phyloP scores from a whole-genome alignment of 805 yeast genomes.

The Ogataea thermomethanolica region DNA sequence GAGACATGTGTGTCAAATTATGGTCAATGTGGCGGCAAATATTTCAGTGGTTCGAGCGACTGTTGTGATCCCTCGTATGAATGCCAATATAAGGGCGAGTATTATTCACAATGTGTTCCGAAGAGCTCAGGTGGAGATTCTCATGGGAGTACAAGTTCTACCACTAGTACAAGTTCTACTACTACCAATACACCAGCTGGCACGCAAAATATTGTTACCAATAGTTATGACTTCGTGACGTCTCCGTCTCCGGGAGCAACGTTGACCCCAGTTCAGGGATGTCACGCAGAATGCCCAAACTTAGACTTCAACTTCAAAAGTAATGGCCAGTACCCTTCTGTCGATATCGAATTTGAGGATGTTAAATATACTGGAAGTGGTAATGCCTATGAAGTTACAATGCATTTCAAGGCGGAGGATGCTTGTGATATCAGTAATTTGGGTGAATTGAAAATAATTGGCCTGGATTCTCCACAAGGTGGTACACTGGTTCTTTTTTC shows the following conservation, averaged over 20 bases:
- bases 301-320: slow-evolving; percentile 16
- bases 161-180: too few relatives aligned
- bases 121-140: too few relatives aligned
- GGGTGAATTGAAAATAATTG: slow-evolving; percentile 29
- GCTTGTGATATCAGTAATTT: slow-evolving; percentile 17
- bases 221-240: slow-evolving; percentile 9
- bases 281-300: slow-evolving; percentile 12
- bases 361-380: slow-evolving; percentile 8
- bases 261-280: background rate
- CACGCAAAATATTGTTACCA: background rate
- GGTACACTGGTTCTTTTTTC: slow-evolving; percentile 24
- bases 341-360: slow-evolving; percentile 12
- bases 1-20: too few relatives aligned
- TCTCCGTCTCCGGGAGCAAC: slow-evolving; percentile 2
- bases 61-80: too few relatives aligned
- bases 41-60: too few relatives aligned
- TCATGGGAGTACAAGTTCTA: too few relatives aligned
- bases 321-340: slow-evolving; percentile 17
- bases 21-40: too few relatives aligned
- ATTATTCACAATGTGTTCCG: too few relatives aligned
- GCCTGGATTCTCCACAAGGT: slow-evolving; percentile 28
- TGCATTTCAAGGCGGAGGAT: slow-evolving; percentile 14
- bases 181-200: too few relatives aligned
- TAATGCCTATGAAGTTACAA: slow-evolving; percentile 15
- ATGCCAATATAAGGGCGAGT: too few relatives aligned